Evolutionary conservation across 1,284 basidiomycete genomes (phyloP).

Genomic region (Boletus sp.): DNA sequence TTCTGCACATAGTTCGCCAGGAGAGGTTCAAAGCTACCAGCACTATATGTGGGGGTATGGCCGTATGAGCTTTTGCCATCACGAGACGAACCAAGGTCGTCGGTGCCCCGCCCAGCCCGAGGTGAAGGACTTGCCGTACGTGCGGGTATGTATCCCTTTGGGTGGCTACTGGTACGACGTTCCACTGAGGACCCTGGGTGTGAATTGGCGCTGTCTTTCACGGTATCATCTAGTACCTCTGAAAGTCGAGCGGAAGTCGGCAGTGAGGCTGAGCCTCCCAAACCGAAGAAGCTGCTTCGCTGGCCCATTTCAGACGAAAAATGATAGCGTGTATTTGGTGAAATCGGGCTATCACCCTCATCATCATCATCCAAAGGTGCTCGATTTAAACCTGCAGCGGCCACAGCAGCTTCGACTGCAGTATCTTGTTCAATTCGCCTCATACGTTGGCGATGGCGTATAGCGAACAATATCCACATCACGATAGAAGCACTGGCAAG

Average conservation of each 20-base stretch:
- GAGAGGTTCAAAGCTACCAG: conserved; percentile 62
- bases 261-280: conserved; percentile 34
- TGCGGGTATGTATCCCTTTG: conserved; percentile 42
- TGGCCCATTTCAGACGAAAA: conserved; percentile 35
- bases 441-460: conserved; percentile 58
- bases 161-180: conserved; percentile 15
- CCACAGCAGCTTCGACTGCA: conserved; percentile 60
- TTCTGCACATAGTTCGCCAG: conserved; percentile 42
- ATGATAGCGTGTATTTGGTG: conserved; percentile 25
- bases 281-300: conserved; percentile 29
- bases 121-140: conserved; percentile 46
- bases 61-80: conserved; percentile 37
- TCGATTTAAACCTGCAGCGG: conserved; percentile 63
- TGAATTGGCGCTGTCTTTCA: conserved; percentile 44
- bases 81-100: conserved; percentile 37
- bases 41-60: conserved; percentile 49
- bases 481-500: conserved; percentile 65
- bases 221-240: conserved; percentile 22
- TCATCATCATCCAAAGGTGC: conserved; percentile 64
- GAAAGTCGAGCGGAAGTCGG: conserved; percentile 19
- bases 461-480: conserved; percentile 66
- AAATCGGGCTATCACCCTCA: conserved; percentile 31
- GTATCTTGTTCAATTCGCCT: conserved; percentile 61
- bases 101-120: conserved; percentile 30
- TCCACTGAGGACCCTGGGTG: conserved; percentile 45